Conservation (phyloP, 2,329 filamentous ascomycete species). For the Fusarium chuoi region DNA sequence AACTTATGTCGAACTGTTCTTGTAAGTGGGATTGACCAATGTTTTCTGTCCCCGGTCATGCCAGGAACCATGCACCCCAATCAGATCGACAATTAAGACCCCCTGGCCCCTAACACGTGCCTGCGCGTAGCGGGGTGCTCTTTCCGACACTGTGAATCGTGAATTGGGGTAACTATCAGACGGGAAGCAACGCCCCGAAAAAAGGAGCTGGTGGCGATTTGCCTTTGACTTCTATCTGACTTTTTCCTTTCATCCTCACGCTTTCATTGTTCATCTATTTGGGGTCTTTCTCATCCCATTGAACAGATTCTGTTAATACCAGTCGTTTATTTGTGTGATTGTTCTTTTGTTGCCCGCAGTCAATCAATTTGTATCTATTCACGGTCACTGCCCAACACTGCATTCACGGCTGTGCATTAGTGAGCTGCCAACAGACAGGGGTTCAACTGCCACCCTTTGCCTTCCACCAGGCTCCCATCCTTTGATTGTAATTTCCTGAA, state of each 20-base stretch:
- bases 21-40: neutral
- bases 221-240: constrained; percentile 12
- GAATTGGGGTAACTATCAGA: constrained; percentile 39
- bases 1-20: neutral
- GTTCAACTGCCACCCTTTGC: constrained; percentile 10
- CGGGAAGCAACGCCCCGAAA: constrained; percentile 25
- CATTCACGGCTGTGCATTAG: constrained; percentile 31
- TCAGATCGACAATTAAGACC: constrained; percentile 28
- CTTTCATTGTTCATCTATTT: constrained; percentile 14
- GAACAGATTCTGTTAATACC: neutral
- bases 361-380: constrained; percentile 9
- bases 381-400: constrained; percentile 17
- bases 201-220: constrained; percentile 45
- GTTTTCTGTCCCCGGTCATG: neutral
- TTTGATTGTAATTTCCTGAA: neutral
- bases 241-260: constrained; percentile 10
- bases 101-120: constrained; percentile 42
- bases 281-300: neutral
- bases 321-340: neutral
- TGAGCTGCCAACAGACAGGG: constrained; percentile 17
- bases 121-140: constrained; percentile 48
- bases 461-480: neutral
- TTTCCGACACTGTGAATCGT: constrained; percentile 44
- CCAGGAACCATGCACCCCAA: constrained; percentile 29
- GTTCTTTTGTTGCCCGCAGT: constrained; percentile 17